These are phyloP conservation scores for Megacollybia marginata DNA, from an alignment of 768 basidiomycete genomes.

Conservation along the genomic window DNA sequence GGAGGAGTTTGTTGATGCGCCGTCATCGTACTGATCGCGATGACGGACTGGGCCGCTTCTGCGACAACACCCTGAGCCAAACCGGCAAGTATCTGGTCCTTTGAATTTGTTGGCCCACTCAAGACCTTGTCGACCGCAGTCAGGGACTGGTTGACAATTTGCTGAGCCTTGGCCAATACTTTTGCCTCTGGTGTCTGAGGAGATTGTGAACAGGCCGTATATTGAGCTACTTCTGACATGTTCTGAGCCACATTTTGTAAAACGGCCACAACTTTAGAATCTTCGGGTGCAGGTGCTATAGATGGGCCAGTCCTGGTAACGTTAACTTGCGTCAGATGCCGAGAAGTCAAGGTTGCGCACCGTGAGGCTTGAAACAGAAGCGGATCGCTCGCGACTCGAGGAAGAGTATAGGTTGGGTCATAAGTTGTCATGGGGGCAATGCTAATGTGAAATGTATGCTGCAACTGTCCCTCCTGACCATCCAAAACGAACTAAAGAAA, in stretches of 20 bases:
- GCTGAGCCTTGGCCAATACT: conserved; percentile 67
- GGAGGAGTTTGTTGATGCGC: conserved; percentile 14
- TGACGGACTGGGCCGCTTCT: conserved; percentile 67
- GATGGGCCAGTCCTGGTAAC: no score
- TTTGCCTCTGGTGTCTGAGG: not conserved
- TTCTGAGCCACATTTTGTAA: conserved; percentile 71
- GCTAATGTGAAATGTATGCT: conserved; percentile 60
- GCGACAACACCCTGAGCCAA: conserved; percentile 80
- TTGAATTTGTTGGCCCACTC: conserved; percentile 39
- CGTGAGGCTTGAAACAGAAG: not conserved
- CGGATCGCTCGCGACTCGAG: conserved; percentile 1
- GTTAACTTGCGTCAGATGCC: not conserved
- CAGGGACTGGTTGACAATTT: conserved; percentile 63
- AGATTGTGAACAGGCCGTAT: not conserved
- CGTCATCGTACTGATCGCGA: conserved; percentile 29
- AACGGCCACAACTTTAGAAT: conserved; percentile 72
- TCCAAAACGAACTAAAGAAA: conserved; percentile 57
- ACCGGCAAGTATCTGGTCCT: conserved; percentile 57
- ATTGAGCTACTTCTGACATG: conserved; percentile 64
- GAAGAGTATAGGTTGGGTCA: not conserved
- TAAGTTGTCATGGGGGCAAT: conserved; percentile 44
- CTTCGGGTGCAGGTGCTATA: conserved; percentile 22
- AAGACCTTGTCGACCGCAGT: conserved; percentile 70
- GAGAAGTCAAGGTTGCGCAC: not conserved
- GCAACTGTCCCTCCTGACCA: conserved; percentile 62